These are phyloP conservation scores for Aspergillus floridensis DNA, from an alignment of 2,329 filamentous ascomycete genomes.

Conservation along the genomic window DNA sequence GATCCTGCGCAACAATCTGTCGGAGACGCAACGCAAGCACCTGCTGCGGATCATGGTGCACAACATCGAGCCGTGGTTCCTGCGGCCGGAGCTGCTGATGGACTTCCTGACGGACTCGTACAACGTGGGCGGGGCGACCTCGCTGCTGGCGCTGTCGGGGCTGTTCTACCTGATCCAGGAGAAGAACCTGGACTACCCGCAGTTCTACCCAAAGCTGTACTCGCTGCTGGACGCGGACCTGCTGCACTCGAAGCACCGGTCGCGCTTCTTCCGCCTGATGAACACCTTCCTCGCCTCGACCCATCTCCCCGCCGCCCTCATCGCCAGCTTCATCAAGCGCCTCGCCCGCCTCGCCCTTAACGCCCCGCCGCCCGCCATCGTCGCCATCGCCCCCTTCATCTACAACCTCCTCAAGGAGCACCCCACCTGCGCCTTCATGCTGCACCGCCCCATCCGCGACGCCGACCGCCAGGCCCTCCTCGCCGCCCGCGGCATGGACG, in stretches of 20 bases:
- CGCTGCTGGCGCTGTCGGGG: constrained; percentile 83
- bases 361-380: constrained; percentile 84
- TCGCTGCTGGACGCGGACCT: constrained; percentile 82
- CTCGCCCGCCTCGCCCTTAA: constrained; percentile 79
- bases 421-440: constrained; percentile 90
- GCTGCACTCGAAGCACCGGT: constrained; percentile 90
- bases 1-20: constrained; percentile 64
- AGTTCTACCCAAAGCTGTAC: constrained; percentile 92
- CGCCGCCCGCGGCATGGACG: constrained; percentile 62
- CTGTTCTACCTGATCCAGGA: constrained; percentile 93
- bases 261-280: constrained; percentile 85
- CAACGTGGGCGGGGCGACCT: constrained; percentile 78
- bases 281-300: constrained; percentile 88
- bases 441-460: constrained; percentile 71
- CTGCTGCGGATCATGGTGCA: constrained; percentile 73
- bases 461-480: constrained; percentile 58
- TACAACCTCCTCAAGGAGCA: constrained; percentile 93
- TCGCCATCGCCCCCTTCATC: constrained; percentile 84
- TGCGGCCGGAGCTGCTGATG: constrained; percentile 81
- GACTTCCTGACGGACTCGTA: constrained; percentile 97
- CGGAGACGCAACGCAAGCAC: constrained; percentile 72
- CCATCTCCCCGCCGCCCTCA: constrained; percentile 84
- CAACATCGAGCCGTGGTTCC: constrained; percentile 85
- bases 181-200: constrained; percentile 92
- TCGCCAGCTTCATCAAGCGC: constrained; percentile 96